Conservation (phyloP, 345 rosid species). For the Hypericum androsaemum region DNA sequence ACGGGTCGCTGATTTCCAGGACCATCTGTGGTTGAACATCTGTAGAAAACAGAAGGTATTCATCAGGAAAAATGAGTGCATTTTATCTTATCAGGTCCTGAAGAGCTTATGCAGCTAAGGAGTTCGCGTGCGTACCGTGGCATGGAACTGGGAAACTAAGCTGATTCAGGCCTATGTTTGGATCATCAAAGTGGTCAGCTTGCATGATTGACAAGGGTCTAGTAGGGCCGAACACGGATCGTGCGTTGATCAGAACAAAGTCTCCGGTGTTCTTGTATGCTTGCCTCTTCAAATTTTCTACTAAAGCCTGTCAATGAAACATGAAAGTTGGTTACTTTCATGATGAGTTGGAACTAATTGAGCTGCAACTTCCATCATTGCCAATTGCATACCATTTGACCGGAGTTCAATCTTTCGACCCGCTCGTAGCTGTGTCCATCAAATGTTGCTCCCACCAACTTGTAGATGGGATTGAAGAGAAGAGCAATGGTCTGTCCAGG, state of each 20-base stretch:
- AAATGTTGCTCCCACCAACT: constrained; percentile 32
- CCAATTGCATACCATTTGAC: constrained; percentile 27
- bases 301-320: constrained; percentile 21
- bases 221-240: constrained; percentile 15
- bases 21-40: constrained; percentile 25
- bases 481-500: constrained; percentile 24
- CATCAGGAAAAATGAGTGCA: not conserved
- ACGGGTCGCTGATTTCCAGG: constrained; percentile 15
- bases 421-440: constrained; percentile 19
- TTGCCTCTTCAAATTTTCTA: constrained; percentile 33
- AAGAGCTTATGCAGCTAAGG: too few species aligned
- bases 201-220: constrained; percentile 25
- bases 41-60: constrained; percentile 1
- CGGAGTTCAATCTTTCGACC: constrained; percentile 22
- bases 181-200: constrained; percentile 16
- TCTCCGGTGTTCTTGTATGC: constrained; percentile 33
- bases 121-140: constrained; percentile 34
- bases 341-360: too few species aligned
- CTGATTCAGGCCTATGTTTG: constrained; percentile 21
- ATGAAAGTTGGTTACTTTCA: not conserved
- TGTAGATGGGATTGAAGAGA: constrained; percentile 41
- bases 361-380: too few species aligned
- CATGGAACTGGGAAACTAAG: constrained; percentile 17
- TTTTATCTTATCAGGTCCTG: not conserved
- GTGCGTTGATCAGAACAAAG: constrained; percentile 16